Evolutionary conservation across 305 asterid species (phyloP).

Genomic region (Vinca major): DNA sequence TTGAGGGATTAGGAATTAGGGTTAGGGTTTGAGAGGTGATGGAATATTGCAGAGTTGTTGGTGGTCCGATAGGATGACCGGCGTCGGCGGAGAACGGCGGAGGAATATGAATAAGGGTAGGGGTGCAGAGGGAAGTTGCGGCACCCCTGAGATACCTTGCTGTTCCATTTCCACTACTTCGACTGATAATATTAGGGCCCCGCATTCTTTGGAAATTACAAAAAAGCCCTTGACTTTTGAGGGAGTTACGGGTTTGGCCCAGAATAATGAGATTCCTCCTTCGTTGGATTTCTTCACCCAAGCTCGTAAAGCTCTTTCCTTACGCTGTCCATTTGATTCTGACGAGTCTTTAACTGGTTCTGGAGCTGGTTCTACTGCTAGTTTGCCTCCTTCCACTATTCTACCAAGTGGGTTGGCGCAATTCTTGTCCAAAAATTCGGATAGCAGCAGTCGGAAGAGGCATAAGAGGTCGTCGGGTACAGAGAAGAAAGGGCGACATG

Average conservation of each 20-base stretch:
- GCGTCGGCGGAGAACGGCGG: conserved; percentile 47
- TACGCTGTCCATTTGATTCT: conserved; percentile 64
- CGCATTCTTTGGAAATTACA: conserved; percentile 28
- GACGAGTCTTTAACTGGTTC: conserved; percentile 39
- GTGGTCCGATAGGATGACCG: conserved; percentile 44
- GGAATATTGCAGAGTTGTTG: conserved; percentile 44
- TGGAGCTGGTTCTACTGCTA: conserved; percentile 27
- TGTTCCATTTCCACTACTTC: no score
- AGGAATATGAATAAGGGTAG: conserved; percentile 23
- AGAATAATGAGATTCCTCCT: conserved; percentile 17
- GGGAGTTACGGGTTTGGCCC: conserved; percentile 45
- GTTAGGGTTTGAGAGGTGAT: conserved; percentile 23
- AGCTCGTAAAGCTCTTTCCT: conserved; percentile 65
- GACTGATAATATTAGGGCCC: conserved; percentile 1
- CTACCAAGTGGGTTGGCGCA: conserved; percentile 64
- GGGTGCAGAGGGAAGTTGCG: no score
- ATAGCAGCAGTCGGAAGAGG: conserved; percentile 51
- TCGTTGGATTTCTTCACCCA: conserved; percentile 50
- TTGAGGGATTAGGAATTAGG: conserved; percentile 15
- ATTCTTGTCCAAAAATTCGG: conserved; percentile 53
- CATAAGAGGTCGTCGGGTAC: conserved; percentile 61
- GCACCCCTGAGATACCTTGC: no score
- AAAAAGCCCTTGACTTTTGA: conserved; percentile 46
- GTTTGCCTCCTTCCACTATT: conserved; percentile 11
- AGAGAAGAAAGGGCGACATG: conserved; percentile 36